Evolutionary conservation across 2,329 filamentous ascomycete genomes (phyloP).

Genomic region (Fusarium oxysporum): DNA sequence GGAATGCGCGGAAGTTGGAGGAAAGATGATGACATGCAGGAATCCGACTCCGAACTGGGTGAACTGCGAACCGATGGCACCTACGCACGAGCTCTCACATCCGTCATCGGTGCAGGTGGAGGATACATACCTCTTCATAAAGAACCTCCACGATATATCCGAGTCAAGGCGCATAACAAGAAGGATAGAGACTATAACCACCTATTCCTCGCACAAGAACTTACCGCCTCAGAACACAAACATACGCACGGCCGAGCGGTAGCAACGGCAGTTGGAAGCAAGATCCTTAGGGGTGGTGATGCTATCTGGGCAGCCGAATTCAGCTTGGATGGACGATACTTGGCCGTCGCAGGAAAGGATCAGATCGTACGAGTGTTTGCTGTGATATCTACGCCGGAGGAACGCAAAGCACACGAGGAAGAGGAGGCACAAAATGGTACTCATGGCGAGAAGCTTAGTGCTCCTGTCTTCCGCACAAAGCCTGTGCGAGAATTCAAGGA

Average conservation of each 20-base stretch:
- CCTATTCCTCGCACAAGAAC: constrained; percentile 91
- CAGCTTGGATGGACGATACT: constrained; percentile 88
- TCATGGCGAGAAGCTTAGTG: constrained; percentile 75
- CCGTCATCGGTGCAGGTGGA: constrained; percentile 72
- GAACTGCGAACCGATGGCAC: constrained; percentile 79
- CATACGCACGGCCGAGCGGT: constrained; percentile 47
- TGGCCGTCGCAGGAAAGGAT: constrained; percentile 94
- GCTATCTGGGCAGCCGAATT: constrained; percentile 95
- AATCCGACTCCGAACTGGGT: constrained; percentile 78
- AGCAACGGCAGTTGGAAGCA: constrained; percentile 55
- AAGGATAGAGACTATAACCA: constrained; percentile 84
- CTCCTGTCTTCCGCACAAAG: constrained; percentile 87
- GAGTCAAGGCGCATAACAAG: constrained; percentile 84
- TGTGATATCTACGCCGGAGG: constrained; percentile 84
- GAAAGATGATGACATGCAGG: constrained; percentile 69
- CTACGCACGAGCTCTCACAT: constrained; percentile 85
- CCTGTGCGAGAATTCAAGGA: constrained; percentile 84
- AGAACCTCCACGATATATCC: constrained; percentile 90
- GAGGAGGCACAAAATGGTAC: constrained; percentile 58
- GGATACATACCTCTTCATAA: constrained; percentile 90
- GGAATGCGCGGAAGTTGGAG: constrained; percentile 80
- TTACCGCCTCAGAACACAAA: constrained; percentile 69
- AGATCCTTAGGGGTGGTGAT: constrained; percentile 61
- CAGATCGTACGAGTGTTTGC: constrained; percentile 87
- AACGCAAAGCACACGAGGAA: constrained; percentile 78